phyloP scores from a whole-genome alignment of 2,329 filamentous ascomycete genomes.

The Cadophora gregata region DNA sequence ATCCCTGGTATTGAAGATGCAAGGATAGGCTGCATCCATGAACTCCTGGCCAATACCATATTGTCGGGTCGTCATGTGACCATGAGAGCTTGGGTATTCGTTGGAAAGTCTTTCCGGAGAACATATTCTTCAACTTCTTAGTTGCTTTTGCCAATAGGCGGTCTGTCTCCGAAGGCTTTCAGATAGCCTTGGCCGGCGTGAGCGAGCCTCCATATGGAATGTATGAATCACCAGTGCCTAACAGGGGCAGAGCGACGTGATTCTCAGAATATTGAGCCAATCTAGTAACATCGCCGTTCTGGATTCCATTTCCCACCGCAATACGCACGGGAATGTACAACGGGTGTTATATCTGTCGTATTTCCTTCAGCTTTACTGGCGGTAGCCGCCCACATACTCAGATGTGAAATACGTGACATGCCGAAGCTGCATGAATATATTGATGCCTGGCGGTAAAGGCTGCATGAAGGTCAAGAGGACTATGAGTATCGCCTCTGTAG shows the following conservation, averaged over 20 bases:
- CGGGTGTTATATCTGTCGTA: not conserved
- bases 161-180: not conserved
- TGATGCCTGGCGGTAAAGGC: constrained; percentile 9
- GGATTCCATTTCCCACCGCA: not conserved
- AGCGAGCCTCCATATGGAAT: not conserved
- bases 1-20: not conserved
- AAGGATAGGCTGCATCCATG: not conserved
- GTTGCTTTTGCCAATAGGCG: not conserved
- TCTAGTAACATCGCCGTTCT: not conserved
- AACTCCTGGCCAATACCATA: not conserved
- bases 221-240: not conserved
- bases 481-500: not conserved
- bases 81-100: not conserved
- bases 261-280: not conserved
- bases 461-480: not conserved
- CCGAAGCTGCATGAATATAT: not conserved
- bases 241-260: not conserved
- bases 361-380: not conserved
- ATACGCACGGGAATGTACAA: not conserved
- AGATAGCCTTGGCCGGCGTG: not conserved
- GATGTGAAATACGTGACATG: not conserved
- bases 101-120: not conserved
- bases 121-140: not conserved
- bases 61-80: constrained; percentile 3
- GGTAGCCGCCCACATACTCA: not conserved